A percentile compares a stretch with the other conserved stretches of the same genome.
Evolutionary conservation across 495 filamentous ascomycete species (phyloP).

Genomic region (Poronia punctata): DNA sequence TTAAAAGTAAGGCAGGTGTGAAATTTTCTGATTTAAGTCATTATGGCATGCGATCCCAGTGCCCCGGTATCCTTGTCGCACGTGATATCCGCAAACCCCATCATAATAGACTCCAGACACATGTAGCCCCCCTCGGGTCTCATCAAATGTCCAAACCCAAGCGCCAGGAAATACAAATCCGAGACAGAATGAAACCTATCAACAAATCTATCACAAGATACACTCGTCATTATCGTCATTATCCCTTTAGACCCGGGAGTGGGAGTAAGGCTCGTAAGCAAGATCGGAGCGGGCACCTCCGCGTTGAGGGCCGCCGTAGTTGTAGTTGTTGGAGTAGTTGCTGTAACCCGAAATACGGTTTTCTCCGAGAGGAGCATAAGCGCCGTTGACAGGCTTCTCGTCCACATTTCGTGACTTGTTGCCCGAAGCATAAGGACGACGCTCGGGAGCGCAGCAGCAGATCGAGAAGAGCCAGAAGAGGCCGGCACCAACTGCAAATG

Average conservation of each 20-base stretch:
- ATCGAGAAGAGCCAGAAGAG: constrained; percentile 86
- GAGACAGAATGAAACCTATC: neutral
- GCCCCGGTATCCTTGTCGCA: constrained; percentile 11
- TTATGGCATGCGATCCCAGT: constrained; percentile 17
- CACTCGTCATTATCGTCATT: neutral
- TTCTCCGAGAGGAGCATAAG: constrained; percentile 41
- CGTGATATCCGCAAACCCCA: constrained; percentile 3
- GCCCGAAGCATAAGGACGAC: constrained; percentile 19
- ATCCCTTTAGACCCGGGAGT: constrained; percentile 20
- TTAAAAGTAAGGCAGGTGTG: too few species aligned
- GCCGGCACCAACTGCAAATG: constrained; percentile 61
- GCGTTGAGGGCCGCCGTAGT: constrained; percentile 27
- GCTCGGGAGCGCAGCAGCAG: constrained; percentile 71
- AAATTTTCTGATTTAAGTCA: constrained; percentile 9
- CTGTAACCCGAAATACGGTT: constrained; percentile 21
- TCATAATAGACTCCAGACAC: too few species aligned
- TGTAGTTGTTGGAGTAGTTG: constrained; percentile 20
- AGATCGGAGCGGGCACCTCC: constrained; percentile 29
- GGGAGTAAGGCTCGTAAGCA: constrained; percentile 51
- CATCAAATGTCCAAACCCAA: constrained; percentile 21
- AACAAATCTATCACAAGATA: neutral
- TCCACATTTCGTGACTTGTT: constrained; percentile 12
- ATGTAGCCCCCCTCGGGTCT: too few species aligned
- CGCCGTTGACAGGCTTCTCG: constrained; percentile 43
- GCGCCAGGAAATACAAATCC: constrained; percentile 26